These are phyloP conservation scores for Fusarium sp. DNA, from an alignment of 2,329 filamentous ascomycete genomes.

Conservation along the genomic window DNA sequence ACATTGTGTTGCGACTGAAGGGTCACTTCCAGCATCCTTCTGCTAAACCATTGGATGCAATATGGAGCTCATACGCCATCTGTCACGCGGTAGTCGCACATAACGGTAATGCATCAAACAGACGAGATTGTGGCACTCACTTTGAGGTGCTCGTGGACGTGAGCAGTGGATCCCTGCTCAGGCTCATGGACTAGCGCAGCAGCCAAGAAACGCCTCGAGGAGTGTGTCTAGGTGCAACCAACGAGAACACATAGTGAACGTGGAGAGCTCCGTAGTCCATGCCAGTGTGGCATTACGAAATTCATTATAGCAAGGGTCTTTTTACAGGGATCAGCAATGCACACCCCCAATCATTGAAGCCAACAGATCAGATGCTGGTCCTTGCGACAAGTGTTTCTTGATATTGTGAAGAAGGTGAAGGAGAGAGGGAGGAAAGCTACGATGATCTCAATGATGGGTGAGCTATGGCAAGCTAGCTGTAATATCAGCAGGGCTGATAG, in stretches of 20 bases:
- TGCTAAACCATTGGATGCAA: background rate
- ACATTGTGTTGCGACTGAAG: slow-evolving; percentile 7
- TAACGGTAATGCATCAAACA: slow-evolving; percentile 15
- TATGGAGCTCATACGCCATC: background rate
- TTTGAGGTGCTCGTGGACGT: background rate
- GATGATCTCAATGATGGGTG: background rate
- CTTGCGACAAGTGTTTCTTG: background rate
- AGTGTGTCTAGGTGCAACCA: slow-evolving; percentile 6
- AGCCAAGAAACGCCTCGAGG: slow-evolving; percentile 26
- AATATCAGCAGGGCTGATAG: background rate
- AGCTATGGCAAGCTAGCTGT: background rate
- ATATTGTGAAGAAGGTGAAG: background rate
- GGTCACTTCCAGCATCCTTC: background rate
- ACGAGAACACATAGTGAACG: background rate
- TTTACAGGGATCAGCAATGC: slow-evolving; percentile 4
- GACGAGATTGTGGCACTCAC: slow-evolving; percentile 17
- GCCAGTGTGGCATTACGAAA: slow-evolving; percentile 23
- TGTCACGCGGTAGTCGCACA: slow-evolving; percentile 17
- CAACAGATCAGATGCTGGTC: slow-evolving; percentile 6
- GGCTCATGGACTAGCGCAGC: slow-evolving; percentile 7
- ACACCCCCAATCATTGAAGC: slow-evolving; percentile 4
- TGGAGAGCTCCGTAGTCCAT: slow-evolving; percentile 12
- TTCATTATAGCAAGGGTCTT: slow-evolving; percentile 26
- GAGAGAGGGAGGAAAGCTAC: background rate
- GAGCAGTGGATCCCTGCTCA: background rate